Evolutionary conservation across 352 stramenopile genomes (phyloP).

Genomic region (Achlya hypogyna): DNA sequence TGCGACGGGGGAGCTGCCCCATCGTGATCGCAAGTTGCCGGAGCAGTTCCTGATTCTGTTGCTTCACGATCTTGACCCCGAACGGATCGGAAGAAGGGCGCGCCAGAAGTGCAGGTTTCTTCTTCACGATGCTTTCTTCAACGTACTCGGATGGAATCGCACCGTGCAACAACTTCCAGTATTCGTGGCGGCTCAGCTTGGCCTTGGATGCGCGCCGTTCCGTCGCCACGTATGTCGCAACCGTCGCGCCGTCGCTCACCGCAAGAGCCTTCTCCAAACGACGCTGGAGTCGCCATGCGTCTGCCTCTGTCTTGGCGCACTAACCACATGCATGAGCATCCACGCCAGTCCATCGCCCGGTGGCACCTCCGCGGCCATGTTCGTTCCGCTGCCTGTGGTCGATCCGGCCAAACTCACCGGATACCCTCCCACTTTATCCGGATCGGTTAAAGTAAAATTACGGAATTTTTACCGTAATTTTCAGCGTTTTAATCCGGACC

Average conservation of each 20-base stretch:
- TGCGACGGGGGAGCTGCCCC: constrained; percentile 13
- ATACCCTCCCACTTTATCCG: no score
- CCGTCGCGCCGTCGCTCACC: constrained; percentile 1
- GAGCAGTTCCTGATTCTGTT: constrained; percentile 3
- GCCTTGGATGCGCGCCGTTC: neutral
- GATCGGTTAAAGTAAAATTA: no score
- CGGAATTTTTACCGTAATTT: no score
- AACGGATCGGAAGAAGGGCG: constrained; percentile 14
- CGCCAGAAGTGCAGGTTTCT: neutral
- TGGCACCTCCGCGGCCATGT: constrained; percentile 6
- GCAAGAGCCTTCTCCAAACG: neutral
- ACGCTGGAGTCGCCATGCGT: constrained; percentile 12
- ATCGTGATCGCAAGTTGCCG: constrained; percentile 6
- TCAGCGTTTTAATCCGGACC: no score
- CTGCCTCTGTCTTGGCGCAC: neutral
- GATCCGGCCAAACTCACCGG: no score
- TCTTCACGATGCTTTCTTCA: neutral
- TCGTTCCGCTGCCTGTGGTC: no score
- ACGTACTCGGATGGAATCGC: constrained; percentile 15
- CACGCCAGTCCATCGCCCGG: neutral
- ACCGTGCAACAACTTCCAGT: constrained; percentile 15
- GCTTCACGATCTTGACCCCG: constrained; percentile 16
- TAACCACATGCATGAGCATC: neutral
- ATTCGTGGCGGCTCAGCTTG: constrained; percentile 10
- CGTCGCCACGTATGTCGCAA: neutral